Evolutionary conservation across 352 stramenopile genomes (phyloP).

Genomic region (Pythium folliculosum): DNA sequence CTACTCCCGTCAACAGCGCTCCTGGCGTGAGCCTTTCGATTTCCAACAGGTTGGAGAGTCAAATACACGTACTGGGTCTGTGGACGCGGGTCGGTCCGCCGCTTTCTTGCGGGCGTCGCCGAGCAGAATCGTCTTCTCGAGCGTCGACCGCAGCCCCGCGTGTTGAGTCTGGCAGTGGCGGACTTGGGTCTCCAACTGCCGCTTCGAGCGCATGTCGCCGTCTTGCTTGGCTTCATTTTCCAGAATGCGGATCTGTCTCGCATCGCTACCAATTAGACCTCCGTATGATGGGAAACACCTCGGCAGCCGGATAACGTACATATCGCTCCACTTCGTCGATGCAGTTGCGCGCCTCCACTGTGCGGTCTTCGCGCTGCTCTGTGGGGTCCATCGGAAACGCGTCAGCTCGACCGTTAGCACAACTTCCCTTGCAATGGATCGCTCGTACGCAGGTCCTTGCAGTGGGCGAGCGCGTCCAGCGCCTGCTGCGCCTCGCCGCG

Average conservation of each 20-base stretch:
- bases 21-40: background rate
- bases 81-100: background rate
- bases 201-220: slow-evolving; percentile 35
- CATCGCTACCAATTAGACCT: background rate
- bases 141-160: slow-evolving; percentile 42
- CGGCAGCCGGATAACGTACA: slow-evolving; percentile 23
- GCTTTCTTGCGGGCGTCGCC: slow-evolving; percentile 35
- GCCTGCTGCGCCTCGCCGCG: slow-evolving; percentile 48
- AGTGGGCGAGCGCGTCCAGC: slow-evolving; percentile 48
- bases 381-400: background rate
- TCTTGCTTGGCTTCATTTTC: slow-evolving; percentile 53
- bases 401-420: too few relatives aligned
- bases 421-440: background rate
- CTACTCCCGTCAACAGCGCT: background rate
- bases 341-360: slow-evolving; percentile 43
- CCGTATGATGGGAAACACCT: background rate
- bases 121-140: slow-evolving; percentile 64
- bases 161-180: slow-evolving; percentile 54
- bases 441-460: slow-evolving; percentile 22
- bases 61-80: slow-evolving; percentile 1
- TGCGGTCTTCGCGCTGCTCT: slow-evolving; percentile 51
- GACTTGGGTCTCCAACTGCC: slow-evolving; percentile 50
- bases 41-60: background rate
- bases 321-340: slow-evolving; percentile 81
- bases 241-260: slow-evolving; percentile 52